phyloP scores from a whole-genome alignment of 805 yeast genomes.

The Ogataea thermomethanolica region DNA sequence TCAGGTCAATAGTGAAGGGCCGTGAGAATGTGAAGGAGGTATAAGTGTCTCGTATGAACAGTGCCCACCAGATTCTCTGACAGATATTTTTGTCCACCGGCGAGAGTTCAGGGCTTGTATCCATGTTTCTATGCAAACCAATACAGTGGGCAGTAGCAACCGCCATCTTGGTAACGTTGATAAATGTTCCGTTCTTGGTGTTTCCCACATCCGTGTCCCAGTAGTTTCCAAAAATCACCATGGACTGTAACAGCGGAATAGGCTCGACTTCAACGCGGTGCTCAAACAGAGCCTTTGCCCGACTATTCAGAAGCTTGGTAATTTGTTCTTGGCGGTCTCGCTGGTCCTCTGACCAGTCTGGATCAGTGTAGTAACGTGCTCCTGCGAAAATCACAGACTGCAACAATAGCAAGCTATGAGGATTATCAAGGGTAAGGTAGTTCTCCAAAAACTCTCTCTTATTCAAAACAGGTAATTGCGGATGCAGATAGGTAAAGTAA shows the following conservation, averaged over 20 bases:
- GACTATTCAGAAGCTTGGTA: slow-evolving; percentile 52
- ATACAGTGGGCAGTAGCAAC: slow-evolving; percentile 68
- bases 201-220: slow-evolving; percentile 75
- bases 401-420: slow-evolving; percentile 58
- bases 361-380: slow-evolving; percentile 54
- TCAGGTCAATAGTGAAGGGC: slow-evolving; percentile 63
- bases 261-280: slow-evolving; percentile 66
- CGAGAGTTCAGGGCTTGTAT: slow-evolving; percentile 10
- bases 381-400: slow-evolving; percentile 72
- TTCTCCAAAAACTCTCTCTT: slow-evolving; percentile 56
- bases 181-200: slow-evolving; percentile 54
- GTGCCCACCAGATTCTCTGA: slow-evolving; percentile 75
- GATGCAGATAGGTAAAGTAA: slow-evolving; percentile 64
- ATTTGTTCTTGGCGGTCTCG: slow-evolving; percentile 37
- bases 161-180: slow-evolving; percentile 66
- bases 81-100: slow-evolving; percentile 40
- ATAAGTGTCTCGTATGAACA: slow-evolving; percentile 63
- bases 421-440: slow-evolving; percentile 51
- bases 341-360: slow-evolving; percentile 43
- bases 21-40: slow-evolving; percentile 69
- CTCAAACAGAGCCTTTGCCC: slow-evolving; percentile 75
- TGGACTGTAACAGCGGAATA: slow-evolving; percentile 55
- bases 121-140: slow-evolving; percentile 61
- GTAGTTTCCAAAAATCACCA: slow-evolving; percentile 59
- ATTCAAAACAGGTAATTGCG: slow-evolving; percentile 65